Evolutionary conservation across 176 grass and related monocot genomes (phyloP).

Genomic region (Calamus simplicifolius): DNA sequence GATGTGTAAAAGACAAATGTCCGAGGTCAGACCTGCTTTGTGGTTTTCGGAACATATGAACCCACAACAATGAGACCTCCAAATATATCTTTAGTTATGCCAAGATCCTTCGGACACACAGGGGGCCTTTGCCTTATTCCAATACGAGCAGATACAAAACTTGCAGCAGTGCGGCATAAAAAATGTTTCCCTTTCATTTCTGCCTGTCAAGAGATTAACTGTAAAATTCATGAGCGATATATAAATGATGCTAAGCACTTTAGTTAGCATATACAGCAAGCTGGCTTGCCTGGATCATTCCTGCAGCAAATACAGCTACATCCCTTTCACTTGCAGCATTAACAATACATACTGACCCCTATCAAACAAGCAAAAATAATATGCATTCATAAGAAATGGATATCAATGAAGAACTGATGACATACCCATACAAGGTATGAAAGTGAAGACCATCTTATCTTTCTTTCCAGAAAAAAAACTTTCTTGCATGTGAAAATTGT

Average conservation of each 20-base stretch:
- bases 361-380: conserved; percentile 16
- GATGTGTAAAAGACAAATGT: neutral
- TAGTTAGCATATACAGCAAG: neutral
- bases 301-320: conserved; percentile 80
- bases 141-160: conserved; percentile 94
- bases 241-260: conserved; percentile 15
- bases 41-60: conserved; percentile 98
- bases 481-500: too few species aligned
- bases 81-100: conserved; percentile 55
- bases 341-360: conserved; percentile 87
- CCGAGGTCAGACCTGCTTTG: conserved; percentile 63
- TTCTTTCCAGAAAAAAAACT: too few species aligned
- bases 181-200: conserved; percentile 81
- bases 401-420: too few species aligned
- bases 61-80: conserved; percentile 96
- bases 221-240: neutral
- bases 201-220: conserved; percentile 45
- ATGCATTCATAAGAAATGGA: conserved; percentile 16
- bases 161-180: conserved; percentile 90
- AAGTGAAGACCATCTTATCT: too few species aligned
- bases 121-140: conserved; percentile 69
- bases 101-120: conserved; percentile 65
- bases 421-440: too few species aligned
- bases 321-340: conserved; percentile 90
- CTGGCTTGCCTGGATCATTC: conserved; percentile 79